These are phyloP conservation scores for Candida taoyuanica DNA, from an alignment of 805 yeast species.

Conservation along the genomic window DNA sequence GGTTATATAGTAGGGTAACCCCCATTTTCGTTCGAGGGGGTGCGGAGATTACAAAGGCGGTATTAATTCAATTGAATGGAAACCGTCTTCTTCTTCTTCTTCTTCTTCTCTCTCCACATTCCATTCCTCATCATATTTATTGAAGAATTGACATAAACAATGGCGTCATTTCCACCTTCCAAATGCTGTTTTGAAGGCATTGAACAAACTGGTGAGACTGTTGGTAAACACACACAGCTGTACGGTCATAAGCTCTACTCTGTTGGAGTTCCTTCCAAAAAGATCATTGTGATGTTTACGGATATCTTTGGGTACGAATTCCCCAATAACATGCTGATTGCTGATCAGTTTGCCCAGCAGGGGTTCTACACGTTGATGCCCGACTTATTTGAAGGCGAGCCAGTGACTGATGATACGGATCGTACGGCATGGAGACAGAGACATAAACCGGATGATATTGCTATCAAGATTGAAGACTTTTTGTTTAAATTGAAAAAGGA, in stretches of 20 bases:
- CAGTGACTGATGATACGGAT: constrained; percentile 28
- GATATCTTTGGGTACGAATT: constrained; percentile 64
- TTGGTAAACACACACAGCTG: constrained; percentile 37
- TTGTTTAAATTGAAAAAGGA: constrained; percentile 40
- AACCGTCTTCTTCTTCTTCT: no score
- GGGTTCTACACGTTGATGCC: constrained; percentile 70
- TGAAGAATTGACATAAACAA: neutral
- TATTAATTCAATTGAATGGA: no score
- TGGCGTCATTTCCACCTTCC: neutral
- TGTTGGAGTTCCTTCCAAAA: constrained; percentile 38
- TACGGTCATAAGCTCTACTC: constrained; percentile 42
- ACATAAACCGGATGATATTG: constrained; percentile 44
- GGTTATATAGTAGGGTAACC: no score
- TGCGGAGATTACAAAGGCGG: no score
- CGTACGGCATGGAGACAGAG: constrained; percentile 44
- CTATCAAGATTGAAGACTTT: constrained; percentile 44
- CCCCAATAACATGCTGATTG: constrained; percentile 53
- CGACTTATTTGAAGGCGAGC: constrained; percentile 55
- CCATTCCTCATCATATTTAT: no score
- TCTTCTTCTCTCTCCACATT: no score
- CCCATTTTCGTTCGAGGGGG: no score
- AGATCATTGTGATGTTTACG: constrained; percentile 56
- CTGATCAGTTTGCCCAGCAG: constrained; percentile 57
- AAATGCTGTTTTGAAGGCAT: constrained; percentile 10
- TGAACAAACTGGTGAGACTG: constrained; percentile 43